Conservation (phyloP, 306 rosid genomes). For the Medicago lupulina region DNA sequence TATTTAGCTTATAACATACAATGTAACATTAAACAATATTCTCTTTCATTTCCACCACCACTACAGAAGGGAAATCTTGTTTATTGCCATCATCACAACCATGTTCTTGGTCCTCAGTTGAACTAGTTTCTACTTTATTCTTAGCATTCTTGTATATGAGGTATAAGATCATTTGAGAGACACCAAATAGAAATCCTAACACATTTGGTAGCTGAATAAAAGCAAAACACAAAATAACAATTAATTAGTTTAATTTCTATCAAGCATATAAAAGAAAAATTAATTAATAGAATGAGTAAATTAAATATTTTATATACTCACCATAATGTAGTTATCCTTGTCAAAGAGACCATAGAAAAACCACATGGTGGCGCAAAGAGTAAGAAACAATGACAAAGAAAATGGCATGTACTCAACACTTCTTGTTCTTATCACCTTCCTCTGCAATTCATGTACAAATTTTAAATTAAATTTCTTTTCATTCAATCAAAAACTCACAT, state of each 20-base stretch:
- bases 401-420: conserved; percentile 81
- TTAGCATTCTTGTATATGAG: conserved; percentile 50
- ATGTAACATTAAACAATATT: conserved; percentile 35
- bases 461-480: background rate
- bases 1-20: conserved; percentile 22
- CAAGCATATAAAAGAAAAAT: background rate
- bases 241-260: conserved; percentile 15
- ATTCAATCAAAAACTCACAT: background rate
- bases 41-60: conserved; percentile 49
- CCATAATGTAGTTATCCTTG: conserved; percentile 66
- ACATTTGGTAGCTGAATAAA: conserved; percentile 65
- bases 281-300: background rate
- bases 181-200: conserved; percentile 66
- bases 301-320: conserved; percentile 41
- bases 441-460: conserved; percentile 51
- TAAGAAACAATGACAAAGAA: conserved; percentile 63
- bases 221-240: background rate
- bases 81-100: conserved; percentile 27
- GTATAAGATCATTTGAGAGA: conserved; percentile 62
- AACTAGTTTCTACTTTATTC: conserved; percentile 9
- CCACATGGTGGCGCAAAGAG: conserved; percentile 66
- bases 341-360: conserved; percentile 70
- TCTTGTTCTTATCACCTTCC: conserved; percentile 62
- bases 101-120: conserved; percentile 28
- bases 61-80: conserved; percentile 18